Evolutionary conservation across 2,329 filamentous ascomycete species (phyloP), one percentile per base, ranked within the genome.

Genomic region (Ramularia collo-cygni): DNA sequence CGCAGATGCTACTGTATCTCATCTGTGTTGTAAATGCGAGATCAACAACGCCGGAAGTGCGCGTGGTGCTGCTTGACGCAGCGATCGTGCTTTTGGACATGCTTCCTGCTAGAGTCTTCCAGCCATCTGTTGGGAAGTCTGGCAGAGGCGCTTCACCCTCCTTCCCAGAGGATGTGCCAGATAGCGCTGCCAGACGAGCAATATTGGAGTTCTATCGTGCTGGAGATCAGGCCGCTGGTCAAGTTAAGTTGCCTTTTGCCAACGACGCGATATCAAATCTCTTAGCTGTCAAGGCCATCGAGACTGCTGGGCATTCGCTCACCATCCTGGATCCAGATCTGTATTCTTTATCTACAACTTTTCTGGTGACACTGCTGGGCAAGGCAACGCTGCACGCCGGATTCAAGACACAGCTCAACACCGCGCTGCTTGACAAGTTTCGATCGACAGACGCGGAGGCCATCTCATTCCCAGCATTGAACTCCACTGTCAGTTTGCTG

Each of bases 1-100:
- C 90, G 24, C 64, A 93, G 15, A 44, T 52, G 38, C 74, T 79
- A 2, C 63, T 93, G n/a, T 53, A 53, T 28, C 41, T 58, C 27
- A 41, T 52, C 13, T 28, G 16, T 35, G 43, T 13, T 30, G 55
- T 40, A 14, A 41, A 28, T 18, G 46, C 37, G 8, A 28, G 37
- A 9, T 8, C 13, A 2, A 13, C 39, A 15, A 31, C 29, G 19
- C 9, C 21, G n/a, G 16, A 18, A 21, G 30, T 37, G 10, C 40
- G 17, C 5, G 17, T 28, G 14, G 28, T 35, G 21, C 10, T 44
- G 18, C 31, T 48, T 10, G 31, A 32, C 3, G 35, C 42, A 8
- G 37, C 36, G 12, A 42, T 38, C 13, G 33, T 36, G 16, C 41
- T 56, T 6, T 40, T 52, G 8, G 37, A 38, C 8, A 27, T 50